Evolutionary conservation across 2,329 filamentous ascomycete genomes (phyloP).

Genomic region (Colletotrichum eremochloae): DNA sequence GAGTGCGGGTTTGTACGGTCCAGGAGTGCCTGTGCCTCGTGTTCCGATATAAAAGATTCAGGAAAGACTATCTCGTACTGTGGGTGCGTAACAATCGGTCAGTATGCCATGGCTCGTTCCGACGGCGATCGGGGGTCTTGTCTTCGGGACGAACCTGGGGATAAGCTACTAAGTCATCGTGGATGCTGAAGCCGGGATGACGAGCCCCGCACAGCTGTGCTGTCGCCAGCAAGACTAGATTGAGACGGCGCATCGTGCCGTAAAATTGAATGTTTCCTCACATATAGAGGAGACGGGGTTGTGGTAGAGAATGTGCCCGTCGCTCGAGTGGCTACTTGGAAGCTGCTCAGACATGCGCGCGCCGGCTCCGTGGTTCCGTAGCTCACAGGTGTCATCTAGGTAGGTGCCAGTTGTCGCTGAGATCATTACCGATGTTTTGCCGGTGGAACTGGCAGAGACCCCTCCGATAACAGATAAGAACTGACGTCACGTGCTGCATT

Average conservation of each 20-base stretch:
- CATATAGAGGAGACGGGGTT: constrained; percentile 47
- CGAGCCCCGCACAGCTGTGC: constrained; percentile 62
- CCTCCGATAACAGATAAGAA: constrained; percentile 7
- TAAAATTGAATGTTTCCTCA: constrained; percentile 49
- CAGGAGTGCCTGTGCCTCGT: constrained; percentile 75
- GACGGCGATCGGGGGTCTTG: not conserved
- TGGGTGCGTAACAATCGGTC: not conserved
- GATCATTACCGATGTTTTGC: constrained; percentile 29
- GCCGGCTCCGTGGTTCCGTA: constrained; percentile 29
- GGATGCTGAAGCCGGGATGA: constrained; percentile 80
- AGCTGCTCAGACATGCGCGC: constrained; percentile 22
- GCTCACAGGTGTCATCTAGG: constrained; percentile 43
- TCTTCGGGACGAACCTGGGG: constrained; percentile 75
- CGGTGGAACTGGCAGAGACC: not conserved
- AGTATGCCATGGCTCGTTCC: constrained; percentile 2
- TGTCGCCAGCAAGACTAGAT: constrained; percentile 59
- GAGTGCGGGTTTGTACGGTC: constrained; percentile 53
- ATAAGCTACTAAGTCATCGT: constrained; percentile 88
- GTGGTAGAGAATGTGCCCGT: constrained; percentile 7
- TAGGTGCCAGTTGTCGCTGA: constrained; percentile 12
- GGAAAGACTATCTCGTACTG: constrained; percentile 87
- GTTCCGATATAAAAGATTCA: constrained; percentile 77
- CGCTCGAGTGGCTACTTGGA: constrained; percentile 16
- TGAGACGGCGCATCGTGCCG: constrained; percentile 65
- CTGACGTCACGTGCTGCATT: not conserved